Base-by-base conservation (phyloP, 164 flowering plant genomes). In the Stephania yunnanensis region DNA sequence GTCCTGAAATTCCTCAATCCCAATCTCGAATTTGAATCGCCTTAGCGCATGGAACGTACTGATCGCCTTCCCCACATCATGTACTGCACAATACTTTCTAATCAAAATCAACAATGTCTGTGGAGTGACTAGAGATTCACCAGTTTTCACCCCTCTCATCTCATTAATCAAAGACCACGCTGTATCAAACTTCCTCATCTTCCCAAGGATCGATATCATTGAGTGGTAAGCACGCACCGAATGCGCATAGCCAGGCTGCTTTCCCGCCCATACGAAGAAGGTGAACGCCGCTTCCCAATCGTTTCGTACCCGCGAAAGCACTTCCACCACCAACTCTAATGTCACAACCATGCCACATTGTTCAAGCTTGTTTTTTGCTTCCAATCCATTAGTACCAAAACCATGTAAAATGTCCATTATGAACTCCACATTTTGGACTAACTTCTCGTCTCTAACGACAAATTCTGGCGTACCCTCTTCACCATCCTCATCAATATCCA, bases 261-360 rank as follows among this genome's bases (percentile, higher is more conserved):
- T 90, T 6, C 89, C 89, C 9, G 97, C 97, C 97, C 97, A 93
- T 1, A 88, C 70, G 45, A 93, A 95, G 84, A 95, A 92, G 73
- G 89, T 85, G 79, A 83, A 91, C 0, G 97, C 94, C 4, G 86
- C 82, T 63, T 87, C 89, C 92, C 97, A 90, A 74, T 91, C 89
- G 76, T 91, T 91, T 31, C 95, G 83, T 36, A 85, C 74, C 19
- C 85, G 73, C 29, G 95, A 84, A 50, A 95, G 89, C 67, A 93
- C 90, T 85, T 84, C 90, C 53, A 70, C 76, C 17, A 90, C 97
- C 83, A 93, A 75, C 20, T 82, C 86, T 3, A 86, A 71, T 20
- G 93, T 80, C 10, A 68, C 81, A 12, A 30, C 66, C 48, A 88
- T 75, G 4, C 83, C 83, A 78, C 89, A 89, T 67, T 82, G 75